phyloP scores from a whole-genome alignment of 2,329 filamentous ascomycete genomes.

The Lachnellula arida region DNA sequence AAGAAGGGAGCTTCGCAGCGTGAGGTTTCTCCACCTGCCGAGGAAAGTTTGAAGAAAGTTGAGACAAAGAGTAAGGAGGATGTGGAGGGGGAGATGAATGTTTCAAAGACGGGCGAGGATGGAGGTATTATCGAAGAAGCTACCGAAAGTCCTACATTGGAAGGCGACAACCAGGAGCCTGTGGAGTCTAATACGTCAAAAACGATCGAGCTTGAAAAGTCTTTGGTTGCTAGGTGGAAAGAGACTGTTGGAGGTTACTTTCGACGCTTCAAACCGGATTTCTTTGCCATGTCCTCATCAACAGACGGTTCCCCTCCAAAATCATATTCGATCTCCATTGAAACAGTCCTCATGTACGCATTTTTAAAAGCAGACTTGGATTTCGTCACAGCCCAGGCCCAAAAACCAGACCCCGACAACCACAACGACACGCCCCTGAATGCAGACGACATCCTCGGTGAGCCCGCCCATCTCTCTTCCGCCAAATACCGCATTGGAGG shows the following conservation, averaged over 20 bases:
- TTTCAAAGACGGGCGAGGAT: slow-evolving; percentile 27
- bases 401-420: slow-evolving; percentile 64
- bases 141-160: slow-evolving; percentile 36
- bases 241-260: slow-evolving; percentile 91
- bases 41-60: slow-evolving; percentile 39
- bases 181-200: slow-evolving; percentile 44
- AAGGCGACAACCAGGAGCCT: slow-evolving; percentile 35
- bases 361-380: slow-evolving; percentile 93
- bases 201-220: slow-evolving; percentile 63
- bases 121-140: slow-evolving; percentile 29
- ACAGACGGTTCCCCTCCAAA: slow-evolving; percentile 27
- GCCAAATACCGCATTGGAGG: slow-evolving; percentile 65
- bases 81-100: slow-evolving; percentile 24
- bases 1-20: slow-evolving; percentile 36
- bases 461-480: slow-evolving; percentile 48
- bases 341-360: slow-evolving; percentile 81
- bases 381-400: slow-evolving; percentile 85
- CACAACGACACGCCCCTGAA: slow-evolving; percentile 75
- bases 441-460: slow-evolving; percentile 75
- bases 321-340: slow-evolving; percentile 52
- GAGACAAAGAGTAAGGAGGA: slow-evolving; percentile 48
- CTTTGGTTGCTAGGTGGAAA: slow-evolving; percentile 73
- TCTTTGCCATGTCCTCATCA: slow-evolving; percentile 51
- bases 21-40: slow-evolving; percentile 31
- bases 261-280: slow-evolving; percentile 76